A percentile compares a stretch with the other conserved stretches of the same genome.
These are phyloP conservation scores for Blastobotrys petasosporus DNA, from an alignment of 1,139 yeast genomes.

Conservation along the genomic window DNA sequence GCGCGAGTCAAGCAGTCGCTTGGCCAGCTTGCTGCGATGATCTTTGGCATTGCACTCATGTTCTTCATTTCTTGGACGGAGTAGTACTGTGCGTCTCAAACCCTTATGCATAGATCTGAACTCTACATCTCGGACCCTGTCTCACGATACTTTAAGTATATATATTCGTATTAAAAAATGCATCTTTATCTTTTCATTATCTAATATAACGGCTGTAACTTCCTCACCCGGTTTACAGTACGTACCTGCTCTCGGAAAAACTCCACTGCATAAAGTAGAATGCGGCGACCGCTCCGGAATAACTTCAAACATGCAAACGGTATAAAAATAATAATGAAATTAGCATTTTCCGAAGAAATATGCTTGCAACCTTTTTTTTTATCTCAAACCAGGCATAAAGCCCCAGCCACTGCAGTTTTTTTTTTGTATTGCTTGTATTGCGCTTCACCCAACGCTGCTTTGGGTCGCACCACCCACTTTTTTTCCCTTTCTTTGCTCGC, in stretches of 20 bases:
- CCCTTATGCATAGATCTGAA: neutral
- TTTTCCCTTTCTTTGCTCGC: neutral
- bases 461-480: too few relatives aligned
- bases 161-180: neutral
- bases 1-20: conserved; percentile 36
- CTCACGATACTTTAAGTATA: neutral
- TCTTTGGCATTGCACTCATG: conserved; percentile 48
- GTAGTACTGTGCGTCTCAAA: conserved; percentile 15
- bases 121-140: neutral
- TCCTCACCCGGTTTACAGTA: too few relatives aligned
- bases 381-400: too few relatives aligned
- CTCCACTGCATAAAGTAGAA: too few relatives aligned
- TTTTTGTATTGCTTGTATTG: neutral
- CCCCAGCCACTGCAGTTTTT: neutral
- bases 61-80: conserved; percentile 47
- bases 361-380: too few relatives aligned
- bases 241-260: too few relatives aligned
- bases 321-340: too few relatives aligned
- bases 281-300: too few relatives aligned
- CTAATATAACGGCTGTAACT: too few relatives aligned
- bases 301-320: too few relatives aligned
- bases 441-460: neutral
- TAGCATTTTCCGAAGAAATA: too few relatives aligned
- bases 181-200: neutral
- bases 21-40: conserved; percentile 41